Base-by-base conservation (phyloP, 257 asterid species). In the Henckelia pumila region DNA sequence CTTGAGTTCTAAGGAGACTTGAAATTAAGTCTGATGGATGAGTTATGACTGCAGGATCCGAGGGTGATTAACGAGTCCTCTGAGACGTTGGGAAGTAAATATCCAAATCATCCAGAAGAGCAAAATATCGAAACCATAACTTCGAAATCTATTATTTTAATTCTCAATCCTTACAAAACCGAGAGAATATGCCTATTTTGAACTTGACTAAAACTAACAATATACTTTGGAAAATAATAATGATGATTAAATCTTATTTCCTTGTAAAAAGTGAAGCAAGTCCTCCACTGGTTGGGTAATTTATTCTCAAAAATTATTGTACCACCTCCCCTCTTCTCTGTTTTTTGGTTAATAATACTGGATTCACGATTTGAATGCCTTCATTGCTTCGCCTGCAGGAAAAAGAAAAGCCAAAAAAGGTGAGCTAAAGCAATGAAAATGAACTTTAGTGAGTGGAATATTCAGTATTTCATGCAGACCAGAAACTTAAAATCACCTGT, bases 351-450 rank as follows among this genome's bases (percentile, higher is more conserved):
- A 40, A 47, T 17, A 47, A 30, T 32, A 56, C 67, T 50, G 61
- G 30, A 22, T 29, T 71, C 70, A 67, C 62, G 65, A 62, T 30
- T 68, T 60, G 65, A 21, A 6, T 8, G 14, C 26, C 67, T 70
- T 82, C 73, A 86, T 66, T 79, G 82, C 79, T 83, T 86, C 5
- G 92, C 89, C 92, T 86, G 87, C 25, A 64, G 2, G 14, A 37
- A 63, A 5, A 14, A 47, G 20, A 47, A 47, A 47, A 11, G 19
- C 50, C 19, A 16, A 13, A 47, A 47, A 9, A 16, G 13, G 13
- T 47, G n/a, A 40, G 6, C 50, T 13, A 40, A 13, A 40, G n/a
- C 52, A 4, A 3, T 3, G 52, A 40, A 14, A 40, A 14, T 40
- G 19, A 4, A 47, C 21, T 16, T 4, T 5, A n/a, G 20, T 40